Evolutionary conservation across 116 monocot genomes (phyloP).

Genomic region (Papilionanthe hybrid): DNA sequence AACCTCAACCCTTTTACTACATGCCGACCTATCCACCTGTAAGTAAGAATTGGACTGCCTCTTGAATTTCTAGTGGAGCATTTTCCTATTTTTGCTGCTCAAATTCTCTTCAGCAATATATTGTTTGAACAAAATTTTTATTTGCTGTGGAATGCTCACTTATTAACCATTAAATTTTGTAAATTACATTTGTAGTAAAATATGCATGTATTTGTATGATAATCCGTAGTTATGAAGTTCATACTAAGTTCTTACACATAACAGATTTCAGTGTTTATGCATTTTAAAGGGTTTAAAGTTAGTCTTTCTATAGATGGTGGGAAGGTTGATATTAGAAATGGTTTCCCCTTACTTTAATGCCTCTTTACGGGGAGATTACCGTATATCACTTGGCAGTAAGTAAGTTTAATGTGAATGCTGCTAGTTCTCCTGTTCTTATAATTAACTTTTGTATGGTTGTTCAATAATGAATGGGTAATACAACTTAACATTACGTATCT

Average conservation of each 20-base stretch:
- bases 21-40: constrained; percentile 56
- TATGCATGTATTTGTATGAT: neutral
- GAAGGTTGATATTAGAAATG: neutral
- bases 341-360: neutral
- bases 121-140: neutral
- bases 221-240: neutral
- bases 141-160: neutral
- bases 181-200: neutral
- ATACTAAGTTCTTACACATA: neutral
- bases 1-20: constrained; percentile 49
- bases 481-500: too few relatives aligned
- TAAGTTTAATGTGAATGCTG: neutral
- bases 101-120: neutral
- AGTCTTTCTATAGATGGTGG: neutral
- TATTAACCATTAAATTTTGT: neutral
- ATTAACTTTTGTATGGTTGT: too few relatives aligned
- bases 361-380: neutral
- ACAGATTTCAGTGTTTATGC: neutral
- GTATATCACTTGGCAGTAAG: neutral
- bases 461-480: too few relatives aligned
- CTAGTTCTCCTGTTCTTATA: too few relatives aligned
- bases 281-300: neutral
- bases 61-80: neutral
- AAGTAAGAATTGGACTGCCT: constrained; percentile 17
- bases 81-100: neutral